Evolutionary conservation across 306 rosid genomes (phyloP), one percentile per base, ranked within the genome.

Genomic region (Clitoria ternatea): DNA sequence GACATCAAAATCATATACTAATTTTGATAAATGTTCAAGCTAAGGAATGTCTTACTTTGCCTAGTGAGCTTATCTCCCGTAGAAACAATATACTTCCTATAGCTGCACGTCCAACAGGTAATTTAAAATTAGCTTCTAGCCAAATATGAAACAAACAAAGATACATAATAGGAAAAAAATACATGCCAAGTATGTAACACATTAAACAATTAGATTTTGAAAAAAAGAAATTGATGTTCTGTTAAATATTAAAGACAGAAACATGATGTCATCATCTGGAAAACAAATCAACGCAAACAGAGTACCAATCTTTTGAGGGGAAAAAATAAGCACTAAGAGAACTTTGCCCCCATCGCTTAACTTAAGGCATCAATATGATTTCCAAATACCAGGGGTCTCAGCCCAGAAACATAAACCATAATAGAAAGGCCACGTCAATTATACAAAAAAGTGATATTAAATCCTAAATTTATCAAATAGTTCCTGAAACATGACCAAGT

Each of bases 31-130:
- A 66, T 11, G n/a, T 56, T 44, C 20, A 62, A 63, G 52, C 56
- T 7, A 55, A 77, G 11, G 12, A 74, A 43, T 29, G 24, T 40
- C 85, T 81, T 80, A 91, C 99, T 95, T 75, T 89, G 74, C 74
- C 74, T 54, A 87, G 17, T 53, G 73, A 19, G 76, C 60, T 27
- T 32, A 78, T 23, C 81, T 91, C 91, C 80, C 87, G 85, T 63
- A 87, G 81, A 68, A 86, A 89, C 78, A 94, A 36, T 76, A 87
- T 73, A 74, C 76, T 64, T 62, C 92, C 85, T 61, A 94, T 85
- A 18, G 83, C 99, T 94, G 96, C 85, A 83, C 56, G 64, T 48
- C 30, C 73, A 83, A 53, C 52, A 71, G 48, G 66, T 32, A 55
- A 77, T 66, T 72, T 52, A 62, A 20, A 67, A 56, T 68, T 53